Base-by-base conservation (phyloP, 331 rosid species). In the Pyracantha coccinea region DNA sequence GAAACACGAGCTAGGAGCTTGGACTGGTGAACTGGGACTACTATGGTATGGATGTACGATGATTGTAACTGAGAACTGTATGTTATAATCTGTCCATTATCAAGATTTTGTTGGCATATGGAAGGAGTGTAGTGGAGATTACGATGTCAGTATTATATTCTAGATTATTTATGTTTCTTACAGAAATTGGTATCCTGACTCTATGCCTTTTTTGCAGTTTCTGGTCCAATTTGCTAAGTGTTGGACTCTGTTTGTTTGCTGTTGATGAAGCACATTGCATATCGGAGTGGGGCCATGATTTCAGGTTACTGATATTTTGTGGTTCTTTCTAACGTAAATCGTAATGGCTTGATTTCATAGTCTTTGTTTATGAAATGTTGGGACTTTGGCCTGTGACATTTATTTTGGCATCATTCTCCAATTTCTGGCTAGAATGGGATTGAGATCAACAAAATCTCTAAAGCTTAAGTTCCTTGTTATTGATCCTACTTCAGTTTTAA, bases 231-330 rank as follows among this genome's bases (percentile, higher is more conserved):
- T 88, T 93, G 88, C 92, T 81, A 33, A 85, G 88, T 82, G 75
- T 67, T 31, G 98, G 98, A 57, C 85, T 93, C 78, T 89, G 89
- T 81, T 88, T 91, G 80, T 82, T 93, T 78, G 97, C 98, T 72
- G 91, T 93, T 88, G 97, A 93, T 75, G 98, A 91, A 80, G 97
- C 98, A 47, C 98, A 93, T 81, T 93, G 98, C 83, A 93, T 91
- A 83, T 91, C 98, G n/a, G 96, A 93, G 76, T 93, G 98, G 98
- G 98, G 98, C 67, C 93, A 91, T 86, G 89, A 91, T 83, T 93
- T 93, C 84, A 91, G 89, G 89, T 85, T 50, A 77, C 79, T 69
- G 33, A 29, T 61, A 27, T 19, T 60, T 57, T 1, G 57, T 76
- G 21, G 17, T 31, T 75, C 21, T 41, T 63, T 4, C 47, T 25